Conservation (phyloP, 495 filamentous ascomycete genomes). For the Penicillium fimorum region DNA sequence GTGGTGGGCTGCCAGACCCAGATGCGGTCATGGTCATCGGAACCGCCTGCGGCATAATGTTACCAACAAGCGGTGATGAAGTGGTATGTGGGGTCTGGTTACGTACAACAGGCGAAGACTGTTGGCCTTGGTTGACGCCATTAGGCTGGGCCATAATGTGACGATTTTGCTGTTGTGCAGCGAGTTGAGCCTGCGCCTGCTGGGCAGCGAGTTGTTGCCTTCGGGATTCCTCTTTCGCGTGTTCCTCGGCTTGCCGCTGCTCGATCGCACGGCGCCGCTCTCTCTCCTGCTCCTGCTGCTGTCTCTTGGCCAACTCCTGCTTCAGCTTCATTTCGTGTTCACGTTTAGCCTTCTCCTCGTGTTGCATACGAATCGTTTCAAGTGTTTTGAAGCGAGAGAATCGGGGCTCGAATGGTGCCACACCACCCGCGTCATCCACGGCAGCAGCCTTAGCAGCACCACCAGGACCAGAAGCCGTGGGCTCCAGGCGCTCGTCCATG, state of each 20-base stretch:
- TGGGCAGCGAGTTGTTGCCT: constrained; percentile 44
- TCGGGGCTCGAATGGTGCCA: constrained; percentile 71
- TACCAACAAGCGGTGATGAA: constrained; percentile 73
- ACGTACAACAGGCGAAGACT: constrained; percentile 75
- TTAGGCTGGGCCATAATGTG: constrained; percentile 53
- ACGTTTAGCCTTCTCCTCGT: constrained; percentile 64
- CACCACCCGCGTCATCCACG: constrained; percentile 70
- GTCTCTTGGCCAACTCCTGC: constrained; percentile 46
- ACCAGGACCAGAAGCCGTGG: constrained; percentile 54
- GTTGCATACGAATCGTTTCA: constrained; percentile 75
- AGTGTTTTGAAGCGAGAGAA: constrained; percentile 91
- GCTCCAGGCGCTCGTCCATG: constrained; percentile 78
- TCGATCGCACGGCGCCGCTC: constrained; percentile 42
- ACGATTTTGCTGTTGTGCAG: constrained; percentile 46
- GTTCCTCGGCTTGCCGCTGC: constrained; percentile 50
- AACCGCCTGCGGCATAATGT: constrained; percentile 54
- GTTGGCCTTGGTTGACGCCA: constrained; percentile 64
- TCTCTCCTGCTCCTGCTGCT: constrained; percentile 48
- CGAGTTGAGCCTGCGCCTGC: constrained; percentile 52
- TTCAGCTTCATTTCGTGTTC: constrained; percentile 66
- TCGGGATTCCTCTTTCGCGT: constrained; percentile 47
- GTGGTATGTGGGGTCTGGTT: constrained; percentile 75
- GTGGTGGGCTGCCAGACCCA: constrained; percentile 69
- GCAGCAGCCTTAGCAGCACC: constrained; percentile 60
- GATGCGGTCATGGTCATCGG: constrained; percentile 81